Conservation (phyloP, 169 alveolate species). For the Babesia ovis region DNA sequence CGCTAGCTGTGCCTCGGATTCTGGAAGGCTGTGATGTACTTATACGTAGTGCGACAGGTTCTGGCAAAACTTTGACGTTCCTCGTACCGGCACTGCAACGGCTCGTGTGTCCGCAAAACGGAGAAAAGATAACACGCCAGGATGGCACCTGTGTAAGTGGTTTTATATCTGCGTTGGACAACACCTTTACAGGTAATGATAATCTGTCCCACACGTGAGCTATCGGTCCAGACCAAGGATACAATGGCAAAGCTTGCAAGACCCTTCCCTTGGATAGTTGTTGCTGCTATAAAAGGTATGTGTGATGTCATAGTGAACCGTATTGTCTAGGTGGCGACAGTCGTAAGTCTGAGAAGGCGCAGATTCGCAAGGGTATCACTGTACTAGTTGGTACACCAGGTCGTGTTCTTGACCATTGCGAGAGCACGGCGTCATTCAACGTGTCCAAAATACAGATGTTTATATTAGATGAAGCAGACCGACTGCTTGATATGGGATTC, state of each 20-base stretch:
- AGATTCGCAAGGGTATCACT: constrained; percentile 91
- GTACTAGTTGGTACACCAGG: constrained; percentile 97
- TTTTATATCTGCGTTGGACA: neutral
- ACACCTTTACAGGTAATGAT: constrained; percentile 56
- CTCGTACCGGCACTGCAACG: constrained; percentile 96
- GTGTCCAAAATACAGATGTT: constrained; percentile 75
- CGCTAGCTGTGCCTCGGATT: constrained; percentile 93
- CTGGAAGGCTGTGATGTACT: constrained; percentile 94
- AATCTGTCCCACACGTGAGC: constrained; percentile 83
- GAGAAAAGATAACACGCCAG: constrained; percentile 40
- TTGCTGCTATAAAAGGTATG: constrained; percentile 76
- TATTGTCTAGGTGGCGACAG: constrained; percentile 86
- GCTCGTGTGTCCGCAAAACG: constrained; percentile 77
- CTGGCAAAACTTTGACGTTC: constrained; percentile 98
- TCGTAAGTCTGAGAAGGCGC: constrained; percentile 86
- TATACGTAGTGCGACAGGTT: constrained; percentile 97
- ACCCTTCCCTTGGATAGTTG: constrained; percentile 82
- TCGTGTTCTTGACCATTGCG: constrained; percentile 91
- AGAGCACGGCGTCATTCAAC: constrained; percentile 87
- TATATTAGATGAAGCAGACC: constrained; percentile 98
- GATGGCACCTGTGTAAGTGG: constrained; percentile 64
- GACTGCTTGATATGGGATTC: constrained; percentile 95
- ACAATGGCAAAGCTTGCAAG: constrained; percentile 62
- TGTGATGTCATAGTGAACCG: constrained; percentile 24
- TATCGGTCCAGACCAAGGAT: constrained; percentile 75